A percentile compares a stretch with the other conserved stretches of the same genome.
phyloP scores from a whole-genome alignment of 441 rosid species.

The Viola pubescens region DNA sequence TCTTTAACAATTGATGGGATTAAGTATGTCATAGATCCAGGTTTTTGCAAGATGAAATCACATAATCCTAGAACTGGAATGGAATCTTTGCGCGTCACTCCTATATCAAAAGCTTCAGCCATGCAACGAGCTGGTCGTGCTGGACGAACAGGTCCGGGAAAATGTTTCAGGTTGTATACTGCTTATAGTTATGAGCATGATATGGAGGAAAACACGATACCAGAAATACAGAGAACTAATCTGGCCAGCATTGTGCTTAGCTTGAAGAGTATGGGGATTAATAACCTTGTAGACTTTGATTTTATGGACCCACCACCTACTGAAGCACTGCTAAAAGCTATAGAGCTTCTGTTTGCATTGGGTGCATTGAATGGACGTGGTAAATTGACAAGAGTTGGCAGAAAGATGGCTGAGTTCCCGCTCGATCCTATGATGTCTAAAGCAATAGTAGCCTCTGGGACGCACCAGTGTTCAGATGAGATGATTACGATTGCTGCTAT shows the following conservation, averaged over 20 bases:
- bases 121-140: constrained; percentile 93
- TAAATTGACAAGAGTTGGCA: constrained; percentile 87
- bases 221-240: constrained; percentile 92
- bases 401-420: constrained; percentile 97
- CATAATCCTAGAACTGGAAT: constrained; percentile 97
- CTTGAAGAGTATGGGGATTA: constrained; percentile 97
- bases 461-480: constrained; percentile 89
- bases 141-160: constrained; percentile 96
- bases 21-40: constrained; percentile 91
- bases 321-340: constrained; percentile 85
- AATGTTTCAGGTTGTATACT: constrained; percentile 85
- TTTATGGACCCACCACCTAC: constrained; percentile 99
- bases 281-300: constrained; percentile 83
- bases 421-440: constrained; percentile 95
- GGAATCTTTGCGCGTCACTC: constrained; percentile 89
- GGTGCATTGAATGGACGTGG: constrained; percentile 89
- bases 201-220: constrained; percentile 83
- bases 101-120: constrained; percentile 98
- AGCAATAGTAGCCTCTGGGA: constrained; percentile 92
- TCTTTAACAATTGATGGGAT: constrained; percentile 97
- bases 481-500: constrained; percentile 82
- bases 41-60: constrained; percentile 91
- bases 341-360: constrained; percentile 81
- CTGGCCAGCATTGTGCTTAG: constrained; percentile 88
- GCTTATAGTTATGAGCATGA: constrained; percentile 73